Conservation (phyloP, 768 basidiomycete species). For the Psilocybe azurescens region DNA sequence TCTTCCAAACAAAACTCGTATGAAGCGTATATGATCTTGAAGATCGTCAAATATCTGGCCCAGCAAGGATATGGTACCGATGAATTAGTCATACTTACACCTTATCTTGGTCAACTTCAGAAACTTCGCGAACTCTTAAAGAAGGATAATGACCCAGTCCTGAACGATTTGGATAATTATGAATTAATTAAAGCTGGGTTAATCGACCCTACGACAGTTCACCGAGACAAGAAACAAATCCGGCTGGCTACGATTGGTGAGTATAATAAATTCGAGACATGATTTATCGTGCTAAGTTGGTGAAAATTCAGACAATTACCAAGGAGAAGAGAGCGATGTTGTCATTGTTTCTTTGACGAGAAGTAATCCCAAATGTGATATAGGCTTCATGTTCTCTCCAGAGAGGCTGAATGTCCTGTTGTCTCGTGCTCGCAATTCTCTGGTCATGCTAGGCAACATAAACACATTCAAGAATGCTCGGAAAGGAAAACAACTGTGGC, state of each 20-base stretch:
- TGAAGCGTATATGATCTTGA: slow-evolving; percentile 68
- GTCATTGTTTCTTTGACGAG: slow-evolving; percentile 66
- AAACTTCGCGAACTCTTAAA: slow-evolving; percentile 52
- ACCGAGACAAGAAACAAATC: slow-evolving; percentile 48
- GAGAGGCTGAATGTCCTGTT: slow-evolving; percentile 75
- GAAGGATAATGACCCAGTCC: slow-evolving; percentile 57
- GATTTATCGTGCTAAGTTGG: neutral
- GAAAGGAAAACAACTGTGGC: slow-evolving; percentile 58
- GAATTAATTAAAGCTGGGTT: slow-evolving; percentile 67
- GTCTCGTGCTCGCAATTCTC: slow-evolving; percentile 67
- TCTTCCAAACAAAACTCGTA: slow-evolving; percentile 66
- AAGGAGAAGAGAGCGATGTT: slow-evolving; percentile 77
- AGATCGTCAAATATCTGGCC: slow-evolving; percentile 65
- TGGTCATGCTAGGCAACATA: slow-evolving; percentile 71
- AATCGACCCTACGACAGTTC: slow-evolving; percentile 41
- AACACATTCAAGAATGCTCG: slow-evolving; percentile 56
- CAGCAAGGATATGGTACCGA: slow-evolving; percentile 73
- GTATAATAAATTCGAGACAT: slow-evolving; percentile 5
- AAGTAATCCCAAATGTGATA: slow-evolving; percentile 58
- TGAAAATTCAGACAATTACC: slow-evolving; percentile 64
- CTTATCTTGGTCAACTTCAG: slow-evolving; percentile 69
- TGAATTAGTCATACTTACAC: slow-evolving; percentile 68
- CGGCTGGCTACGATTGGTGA: slow-evolving; percentile 71
- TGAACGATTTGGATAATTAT: slow-evolving; percentile 65
- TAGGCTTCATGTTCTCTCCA: slow-evolving; percentile 75